Conservation (phyloP, 2,329 filamentous ascomycete species). For the Colletotrichum camelliae region DNA sequence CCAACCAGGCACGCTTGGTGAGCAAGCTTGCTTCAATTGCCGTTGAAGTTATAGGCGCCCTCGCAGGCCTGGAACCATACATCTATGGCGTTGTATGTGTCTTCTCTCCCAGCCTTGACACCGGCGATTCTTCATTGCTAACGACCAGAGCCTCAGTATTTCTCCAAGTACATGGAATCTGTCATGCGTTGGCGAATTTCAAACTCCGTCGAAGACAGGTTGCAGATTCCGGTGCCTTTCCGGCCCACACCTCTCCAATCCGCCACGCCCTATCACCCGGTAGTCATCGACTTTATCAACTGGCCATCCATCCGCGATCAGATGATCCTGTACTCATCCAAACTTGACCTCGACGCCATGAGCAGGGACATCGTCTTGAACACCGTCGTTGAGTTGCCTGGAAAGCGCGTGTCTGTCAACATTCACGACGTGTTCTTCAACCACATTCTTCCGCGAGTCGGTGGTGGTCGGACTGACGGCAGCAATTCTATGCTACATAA, state of each 20-base stretch:
- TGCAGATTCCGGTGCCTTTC: background rate
- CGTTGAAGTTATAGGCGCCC: background rate
- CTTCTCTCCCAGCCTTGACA: background rate
- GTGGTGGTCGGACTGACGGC: background rate
- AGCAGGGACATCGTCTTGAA: background rate
- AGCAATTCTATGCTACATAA: background rate
- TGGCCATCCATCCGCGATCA: background rate
- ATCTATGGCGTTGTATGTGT: background rate
- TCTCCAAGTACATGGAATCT: background rate
- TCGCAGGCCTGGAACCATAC: background rate
- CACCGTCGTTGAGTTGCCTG: background rate
- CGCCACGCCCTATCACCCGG: background rate
- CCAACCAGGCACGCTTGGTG: background rate
- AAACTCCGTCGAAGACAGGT: background rate
- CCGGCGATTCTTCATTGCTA: background rate
- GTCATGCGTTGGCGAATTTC: background rate
- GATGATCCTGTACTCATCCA: background rate
- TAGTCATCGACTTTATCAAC: background rate
- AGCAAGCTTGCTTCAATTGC: background rate
- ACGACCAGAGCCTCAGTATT: background rate
- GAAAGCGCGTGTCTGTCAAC: background rate
- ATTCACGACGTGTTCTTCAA: background rate
- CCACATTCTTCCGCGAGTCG: background rate
- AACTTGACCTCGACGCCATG: background rate
- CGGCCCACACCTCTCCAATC: background rate